Evolutionary conservation across 1,139 yeast genomes (phyloP).

Genomic region (Waltiozyma solani): DNA sequence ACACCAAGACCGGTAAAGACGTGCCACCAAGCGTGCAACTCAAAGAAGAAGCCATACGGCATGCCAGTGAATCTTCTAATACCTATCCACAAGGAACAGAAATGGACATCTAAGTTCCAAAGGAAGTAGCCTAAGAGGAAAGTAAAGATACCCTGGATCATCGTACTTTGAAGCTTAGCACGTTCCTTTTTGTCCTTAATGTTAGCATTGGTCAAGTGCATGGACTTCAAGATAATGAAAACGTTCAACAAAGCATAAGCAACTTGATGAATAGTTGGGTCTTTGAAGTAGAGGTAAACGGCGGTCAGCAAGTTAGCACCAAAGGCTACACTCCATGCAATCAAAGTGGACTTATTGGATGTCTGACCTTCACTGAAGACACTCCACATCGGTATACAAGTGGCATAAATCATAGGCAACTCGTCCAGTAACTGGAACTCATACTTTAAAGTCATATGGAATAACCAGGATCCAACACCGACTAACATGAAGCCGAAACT

Average conservation of each 20-base stretch:
- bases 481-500: conserved; percentile 78
- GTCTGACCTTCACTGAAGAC: conserved; percentile 52
- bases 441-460: conserved; percentile 89
- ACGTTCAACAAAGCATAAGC: conserved; percentile 50
- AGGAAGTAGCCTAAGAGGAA: conserved; percentile 67
- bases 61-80: conserved; percentile 65
- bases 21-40: conserved; percentile 99
- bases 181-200: conserved; percentile 41
- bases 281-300: conserved; percentile 57
- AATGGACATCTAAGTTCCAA: conserved; percentile 82
- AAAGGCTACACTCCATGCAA: conserved; percentile 47
- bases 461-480: conserved; percentile 89
- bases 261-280: conserved; percentile 72
- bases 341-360: conserved; percentile 24
- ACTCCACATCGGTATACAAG: conserved; percentile 91
- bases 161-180: conserved; percentile 39
- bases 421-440: conserved; percentile 90
- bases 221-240: conserved; percentile 48
- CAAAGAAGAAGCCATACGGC: conserved; percentile 82
- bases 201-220: conserved; percentile 36
- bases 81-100: conserved; percentile 55
- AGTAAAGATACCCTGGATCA: conserved; percentile 49
- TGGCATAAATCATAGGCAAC: conserved; percentile 95
- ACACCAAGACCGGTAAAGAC: conserved; percentile 77
- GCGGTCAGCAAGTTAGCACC: conserved; percentile 47